A percentile compares a stretch with the other conserved stretches of the same genome.
Conservation (phyloP, 371 early-diverging fungal genomes). For the Funneliformis caledonium region DNA sequence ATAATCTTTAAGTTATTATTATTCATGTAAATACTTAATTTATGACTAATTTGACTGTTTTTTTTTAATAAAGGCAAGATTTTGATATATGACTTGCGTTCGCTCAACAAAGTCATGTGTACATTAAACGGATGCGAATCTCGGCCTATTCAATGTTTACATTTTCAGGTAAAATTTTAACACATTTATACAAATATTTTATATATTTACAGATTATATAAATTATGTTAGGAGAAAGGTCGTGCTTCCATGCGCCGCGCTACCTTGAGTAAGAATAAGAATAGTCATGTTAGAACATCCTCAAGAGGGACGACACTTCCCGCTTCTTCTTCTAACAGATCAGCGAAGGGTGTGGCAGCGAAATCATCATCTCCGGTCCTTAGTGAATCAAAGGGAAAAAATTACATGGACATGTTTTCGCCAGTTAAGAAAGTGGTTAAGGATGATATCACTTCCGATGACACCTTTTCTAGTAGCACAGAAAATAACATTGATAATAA, state of each 20-base stretch:
- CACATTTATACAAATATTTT: not conserved
- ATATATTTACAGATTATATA: conserved; percentile 36
- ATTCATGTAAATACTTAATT: not conserved
- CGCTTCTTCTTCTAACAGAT: conserved; percentile 16
- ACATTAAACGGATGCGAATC: conserved; percentile 43
- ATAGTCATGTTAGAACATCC: conserved; percentile 38
- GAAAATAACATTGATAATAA: not conserved
- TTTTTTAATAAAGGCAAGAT: conserved; percentile 42
- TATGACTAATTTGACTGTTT: not conserved
- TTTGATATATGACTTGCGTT: conserved; percentile 49
- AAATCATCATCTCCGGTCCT: conserved; percentile 10
- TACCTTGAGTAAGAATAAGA: conserved; percentile 41
- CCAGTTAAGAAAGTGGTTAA: conserved; percentile 44
- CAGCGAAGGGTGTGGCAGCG: not conserved
- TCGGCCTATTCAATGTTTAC: conserved; percentile 44
- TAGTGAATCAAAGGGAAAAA: conserved; percentile 31
- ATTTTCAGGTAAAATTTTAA: conserved; percentile 46
- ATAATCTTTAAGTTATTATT: not conserved
- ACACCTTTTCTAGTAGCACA: not conserved
- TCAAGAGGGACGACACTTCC: conserved; percentile 37
- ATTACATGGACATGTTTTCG: conserved; percentile 59
- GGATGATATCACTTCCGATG: not conserved
- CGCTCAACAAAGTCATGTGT: conserved; percentile 45
- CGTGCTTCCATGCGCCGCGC: not conserved
- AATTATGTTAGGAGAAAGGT: conserved; percentile 34